Percentiles rank a stretch among this genome's conserved stretches.
These are phyloP conservation scores for Ophiostoma himal-ulmi DNA, from an alignment of 2,329 filamentous ascomycete species.

Conservation along the genomic window DNA sequence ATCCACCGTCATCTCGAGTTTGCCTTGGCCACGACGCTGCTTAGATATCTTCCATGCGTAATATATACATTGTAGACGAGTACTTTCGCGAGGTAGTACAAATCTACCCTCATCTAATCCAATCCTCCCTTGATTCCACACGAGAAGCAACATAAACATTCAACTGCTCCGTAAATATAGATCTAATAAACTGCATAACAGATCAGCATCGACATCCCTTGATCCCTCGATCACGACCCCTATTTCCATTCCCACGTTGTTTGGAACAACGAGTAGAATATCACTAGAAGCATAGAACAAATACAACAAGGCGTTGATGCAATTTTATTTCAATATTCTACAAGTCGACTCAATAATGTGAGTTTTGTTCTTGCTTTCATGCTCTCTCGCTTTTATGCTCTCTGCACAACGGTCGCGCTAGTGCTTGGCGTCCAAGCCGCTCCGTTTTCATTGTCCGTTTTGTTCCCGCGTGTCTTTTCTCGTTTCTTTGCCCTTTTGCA, in stretches of 20 bases:
- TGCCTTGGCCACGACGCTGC: neutral
- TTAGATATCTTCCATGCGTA: neutral
- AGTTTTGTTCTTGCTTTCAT: neutral
- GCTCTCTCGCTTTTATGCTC: neutral
- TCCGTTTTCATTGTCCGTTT: neutral
- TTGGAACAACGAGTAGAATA: slow-evolving; percentile 1
- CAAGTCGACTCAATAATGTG: neutral
- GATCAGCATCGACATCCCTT: neutral
- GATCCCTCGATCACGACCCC: neutral
- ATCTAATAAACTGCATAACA: too few species aligned
- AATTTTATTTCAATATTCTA: neutral
- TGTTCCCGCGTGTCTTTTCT: neutral
- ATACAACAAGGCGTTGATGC: neutral
- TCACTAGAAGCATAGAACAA: neutral
- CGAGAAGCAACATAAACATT: neutral
- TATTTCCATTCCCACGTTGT: neutral
- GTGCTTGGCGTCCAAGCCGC: neutral
- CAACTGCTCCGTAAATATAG: neutral
- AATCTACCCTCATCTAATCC: neutral
- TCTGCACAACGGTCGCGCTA: neutral
- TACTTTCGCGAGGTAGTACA: neutral
- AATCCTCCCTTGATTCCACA: neutral
- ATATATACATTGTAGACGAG: neutral
- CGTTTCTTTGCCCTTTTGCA: neutral
- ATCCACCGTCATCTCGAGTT: neutral